Evolutionary conservation across 1,284 basidiomycete genomes (phyloP), one percentile per base, ranked within the genome.

Genomic region (Moniliophthora roreri): DNA sequence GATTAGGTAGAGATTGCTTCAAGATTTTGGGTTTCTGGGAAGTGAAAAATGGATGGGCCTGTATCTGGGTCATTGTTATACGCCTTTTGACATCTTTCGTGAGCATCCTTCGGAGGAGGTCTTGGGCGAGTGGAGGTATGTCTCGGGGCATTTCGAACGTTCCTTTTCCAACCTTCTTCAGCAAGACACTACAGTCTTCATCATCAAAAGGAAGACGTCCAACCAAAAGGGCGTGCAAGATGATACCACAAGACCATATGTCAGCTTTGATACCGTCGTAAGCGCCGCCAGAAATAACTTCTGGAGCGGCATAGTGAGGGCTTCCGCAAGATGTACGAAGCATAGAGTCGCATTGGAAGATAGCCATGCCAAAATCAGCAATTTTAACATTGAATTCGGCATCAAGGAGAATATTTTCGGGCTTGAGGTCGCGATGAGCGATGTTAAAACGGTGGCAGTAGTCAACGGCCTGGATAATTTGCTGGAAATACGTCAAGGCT

Each of bases 161-260:
- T 28, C 93, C 95, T n/a, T 79, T 65, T 61, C 88, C 87, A 58
- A 99, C 93, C 70, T 93, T 94, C 60, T 87, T 83, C 39, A 98
- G 78, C 18, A 99, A 78, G 15, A 78, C 73, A 20, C 81, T 79
- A 52, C 93, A 83, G 66, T 89, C 83, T 54, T 90, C 85, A 64
- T 96, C 91, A 69, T 99, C 95, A 67, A 99, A 99, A 2, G 97
- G 97, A 37, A 99, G 77, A 36, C 85, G 80, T 4, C 95, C 96
- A n/a, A 87, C 89, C 23, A 99, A 79, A 13, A 99, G 78, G 11
- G 94, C 95, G 63, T 90, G 96, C 50, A 99, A 82, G 62, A 98
- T 96, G 68, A 99, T 88, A 54, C 97, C 97, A 67, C 96, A 98
- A 32, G 94, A 97, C 97, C 97, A 99, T 67, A 98, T 94, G 70